Base-by-base conservation (phyloP, 2,329 filamentous ascomycete genomes). In the Xylariales sp. region DNA sequence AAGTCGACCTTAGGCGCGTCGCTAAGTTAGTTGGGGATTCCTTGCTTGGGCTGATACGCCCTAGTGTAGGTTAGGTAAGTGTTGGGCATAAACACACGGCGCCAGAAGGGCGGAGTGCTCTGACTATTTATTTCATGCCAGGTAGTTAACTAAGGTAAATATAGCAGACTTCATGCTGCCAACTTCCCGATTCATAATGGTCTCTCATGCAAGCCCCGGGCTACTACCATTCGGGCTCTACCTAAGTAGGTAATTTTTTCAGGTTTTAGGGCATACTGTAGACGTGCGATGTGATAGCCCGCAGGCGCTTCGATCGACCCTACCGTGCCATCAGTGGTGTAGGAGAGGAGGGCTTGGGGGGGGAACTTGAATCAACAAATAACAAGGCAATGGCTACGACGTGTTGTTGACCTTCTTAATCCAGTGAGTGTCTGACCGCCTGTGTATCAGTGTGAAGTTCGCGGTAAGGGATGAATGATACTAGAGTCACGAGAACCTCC, bases 71-170 rank as follows among this genome's bases (percentile, higher is more conserved):
- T 23, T 23, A 23, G 23, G 23, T 23, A 34, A 32, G 14, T n/a
- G 45, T 56, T 56, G 54, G 54, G 54, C 54, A 56, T 45, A n/a
- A 45, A 55, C 8, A 55, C 8, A 23, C 8, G 30, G 23, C 23
- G 23, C 23, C 23, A 23, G 23, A 23, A 32, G 3, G 28, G 53
- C 43, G 53, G 36, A 43, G 53, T 41, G 18, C 28, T 36, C 23
- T 43, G 36, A 7, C 34, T 41, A 23, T 10, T 39, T 39, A 39
- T 10, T 39, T 39, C 12, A 39, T 39, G 6, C 6, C 36, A 39
- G 36, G 36, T 39, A 39, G 8, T 39, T 39, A 39, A 41, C 32
- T 34, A 34, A 34, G 32, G 8, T 34, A 34, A 8, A 8, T 34
- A 34, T 5, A 34, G 23, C 8, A 34, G 32, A 34, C 32, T 34